Percentiles rank a stretch among this genome's conserved stretches.
phyloP scores from a whole-genome alignment of 2,329 filamentous ascomycete species.

The Colletotrichum paranaense region DNA sequence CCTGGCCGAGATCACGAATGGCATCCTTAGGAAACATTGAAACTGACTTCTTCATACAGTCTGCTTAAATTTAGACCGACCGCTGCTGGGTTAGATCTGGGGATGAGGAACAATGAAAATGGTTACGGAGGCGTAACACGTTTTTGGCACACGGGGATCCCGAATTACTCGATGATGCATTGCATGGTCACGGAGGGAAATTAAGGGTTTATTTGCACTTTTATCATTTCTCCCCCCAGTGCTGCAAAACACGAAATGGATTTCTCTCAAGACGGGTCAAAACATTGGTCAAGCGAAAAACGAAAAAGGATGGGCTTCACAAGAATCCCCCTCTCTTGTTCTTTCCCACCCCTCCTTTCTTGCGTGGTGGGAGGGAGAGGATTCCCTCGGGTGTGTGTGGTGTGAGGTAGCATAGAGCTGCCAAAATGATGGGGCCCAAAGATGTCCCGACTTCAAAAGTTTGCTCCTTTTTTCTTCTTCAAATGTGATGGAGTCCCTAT shows the following conservation, averaged over 20 bases:
- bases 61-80: conserved; percentile 32
- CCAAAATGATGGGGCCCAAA: conserved; percentile 35
- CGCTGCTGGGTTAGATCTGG: conserved; percentile 35
- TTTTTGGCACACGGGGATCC: conserved; percentile 37
- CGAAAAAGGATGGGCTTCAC: conserved; percentile 29
- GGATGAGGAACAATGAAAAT: conserved; percentile 35
- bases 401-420: conserved; percentile 34
- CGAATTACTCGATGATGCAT: conserved; percentile 37
- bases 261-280: conserved; percentile 35
- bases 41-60: conserved; percentile 6
- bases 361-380: conserved; percentile 23
- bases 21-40: background rate
- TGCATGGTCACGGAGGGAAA: conserved; percentile 37
- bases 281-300: conserved; percentile 31
- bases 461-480: background rate
- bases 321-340: conserved; percentile 23
- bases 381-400: conserved; percentile 28
- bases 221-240: conserved; percentile 30
- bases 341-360: conserved; percentile 3
- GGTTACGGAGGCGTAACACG: conserved; percentile 37
- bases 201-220: conserved; percentile 35
- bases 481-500: background rate
- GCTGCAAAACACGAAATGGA: conserved; percentile 35
- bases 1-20: background rate
- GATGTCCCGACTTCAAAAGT: conserved; percentile 32